Evolutionary conservation across 257 asterid genomes (phyloP), one percentile per base, ranked within the genome.

Genomic region (Apocynum venetum): DNA sequence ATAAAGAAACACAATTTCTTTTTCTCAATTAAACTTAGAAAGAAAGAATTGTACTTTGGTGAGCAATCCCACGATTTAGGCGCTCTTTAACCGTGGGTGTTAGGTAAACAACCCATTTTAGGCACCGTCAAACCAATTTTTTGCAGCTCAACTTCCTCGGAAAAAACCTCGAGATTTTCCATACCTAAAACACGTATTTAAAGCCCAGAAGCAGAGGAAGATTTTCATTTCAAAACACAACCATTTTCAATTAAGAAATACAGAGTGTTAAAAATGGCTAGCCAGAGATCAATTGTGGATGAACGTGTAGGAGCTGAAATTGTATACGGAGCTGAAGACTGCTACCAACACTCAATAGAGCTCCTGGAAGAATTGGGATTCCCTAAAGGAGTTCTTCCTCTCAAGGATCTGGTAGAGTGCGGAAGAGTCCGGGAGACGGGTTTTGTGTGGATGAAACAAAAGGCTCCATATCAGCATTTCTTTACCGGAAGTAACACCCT

Each of bases 381-480:
- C 61, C 98, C 99, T 0, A 78, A 74, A 59, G 99, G 98, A 48
- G 89, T 89, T 57, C 89, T 95, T 1, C 98, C 98, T 20, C 92
- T 95, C 20, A 87, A 93, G 82, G 89, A 93, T 84, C 94, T 95
- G 17, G 94, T 86, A 69, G 99, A 93, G 78, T 95, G 99, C n/a
- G 97, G 99, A 20, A 55, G 88, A n/a, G 97, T 90, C 14, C 89
- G 80, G 1, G 94, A 85, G 43, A 93, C 99, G 3, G 98, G 98
- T 6, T 93, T 78, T 67, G 90, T 93, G 9, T 93, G 98, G 99
- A 95, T 95, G 99, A 95, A 86, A 71, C 97, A 90, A n/a, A 93
- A 90, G 87, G 89, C 91, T 8, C 89, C 93, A 0, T 96, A 87
- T 73, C 90, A 93, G 81, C 99, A 96, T 63, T 90, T 87, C 83